A percentile compares a stretch with the other conserved stretches of the same genome.
Conservation (phyloP, 495 filamentous ascomycete species). For the Chaetomium fimeti region DNA sequence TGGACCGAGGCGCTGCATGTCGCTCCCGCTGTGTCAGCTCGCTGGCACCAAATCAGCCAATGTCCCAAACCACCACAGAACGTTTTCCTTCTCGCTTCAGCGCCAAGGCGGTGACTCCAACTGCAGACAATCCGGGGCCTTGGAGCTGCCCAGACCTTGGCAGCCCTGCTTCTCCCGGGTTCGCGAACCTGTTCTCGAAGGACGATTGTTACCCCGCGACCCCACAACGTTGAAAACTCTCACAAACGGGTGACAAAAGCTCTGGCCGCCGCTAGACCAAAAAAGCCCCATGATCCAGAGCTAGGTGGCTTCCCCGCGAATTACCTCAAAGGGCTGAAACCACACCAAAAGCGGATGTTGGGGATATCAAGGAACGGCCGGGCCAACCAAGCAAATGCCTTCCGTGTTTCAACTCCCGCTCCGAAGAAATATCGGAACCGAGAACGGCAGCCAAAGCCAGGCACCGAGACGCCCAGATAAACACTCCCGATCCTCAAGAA, state of each 20-base stretch:
- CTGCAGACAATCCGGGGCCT: background rate
- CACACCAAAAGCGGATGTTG: conserved; percentile 18
- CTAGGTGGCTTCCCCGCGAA: conserved; percentile 23
- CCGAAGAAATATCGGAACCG: background rate
- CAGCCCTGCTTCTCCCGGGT: conserved; percentile 32
- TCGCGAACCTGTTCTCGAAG: conserved; percentile 24
- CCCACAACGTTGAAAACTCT: conserved; percentile 21
- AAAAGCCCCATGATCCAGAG: conserved; percentile 1
- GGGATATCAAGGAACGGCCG: background rate
- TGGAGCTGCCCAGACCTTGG: conserved; percentile 34
- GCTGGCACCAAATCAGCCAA: background rate
- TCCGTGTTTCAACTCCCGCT: conserved; percentile 4
- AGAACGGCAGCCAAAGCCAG: background rate
- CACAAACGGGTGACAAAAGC: conserved; percentile 23
- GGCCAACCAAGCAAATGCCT: background rate
- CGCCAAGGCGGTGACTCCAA: conserved; percentile 1
- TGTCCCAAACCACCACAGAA: conserved; percentile 3
- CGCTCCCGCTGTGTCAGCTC: background rate
- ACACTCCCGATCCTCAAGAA: background rate
- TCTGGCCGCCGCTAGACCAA: conserved; percentile 21
- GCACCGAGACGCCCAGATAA: background rate
- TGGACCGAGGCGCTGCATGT: conserved; percentile 10
- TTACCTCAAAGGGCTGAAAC: conserved; percentile 15
- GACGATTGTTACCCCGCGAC: conserved; percentile 27
- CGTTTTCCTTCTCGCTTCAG: background rate